Percentiles rank a stretch among this genome's conserved stretches.
Conservation (phyloP, 2,329 filamentous ascomycete species). For the Paecilomyces variotii region DNA sequence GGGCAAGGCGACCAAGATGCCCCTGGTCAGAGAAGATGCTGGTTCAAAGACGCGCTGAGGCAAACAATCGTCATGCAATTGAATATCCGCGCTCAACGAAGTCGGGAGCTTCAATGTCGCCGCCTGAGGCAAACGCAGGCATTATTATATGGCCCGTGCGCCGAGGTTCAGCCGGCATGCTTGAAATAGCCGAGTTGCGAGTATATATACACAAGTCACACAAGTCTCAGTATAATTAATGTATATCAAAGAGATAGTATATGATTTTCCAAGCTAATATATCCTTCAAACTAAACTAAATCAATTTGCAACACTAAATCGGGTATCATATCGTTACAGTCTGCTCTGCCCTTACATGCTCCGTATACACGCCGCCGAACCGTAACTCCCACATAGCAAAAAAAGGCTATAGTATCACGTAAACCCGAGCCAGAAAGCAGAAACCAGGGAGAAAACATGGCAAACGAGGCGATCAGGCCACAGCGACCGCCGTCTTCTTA, state of each 20-base stretch:
- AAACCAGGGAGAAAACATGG: constrained; percentile 1
- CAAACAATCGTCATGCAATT: neutral
- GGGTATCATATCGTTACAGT: constrained; percentile 26
- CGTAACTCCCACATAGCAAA: neutral
- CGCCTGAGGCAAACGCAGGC: neutral
- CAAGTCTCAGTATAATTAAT: too few species aligned
- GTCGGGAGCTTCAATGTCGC: neutral
- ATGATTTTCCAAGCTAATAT: too few species aligned
- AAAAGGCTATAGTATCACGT: neutral
- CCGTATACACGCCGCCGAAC: neutral
- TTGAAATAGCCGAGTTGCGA: neutral
- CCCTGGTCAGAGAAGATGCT: neutral
- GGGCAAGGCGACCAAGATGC: neutral
- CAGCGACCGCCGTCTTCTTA: constrained; percentile 16
- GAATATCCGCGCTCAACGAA: neutral
- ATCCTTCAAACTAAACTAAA: neutral
- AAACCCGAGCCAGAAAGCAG: neutral
- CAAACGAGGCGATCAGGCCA: constrained; percentile 2
- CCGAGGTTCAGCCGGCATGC: neutral
- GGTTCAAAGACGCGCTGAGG: neutral
- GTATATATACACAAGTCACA: too few species aligned
- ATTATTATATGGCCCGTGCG: neutral
- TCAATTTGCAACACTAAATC: constrained; percentile 1
- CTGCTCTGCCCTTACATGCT: constrained; percentile 6
- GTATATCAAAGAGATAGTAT: neutral